Evolutionary conservation across 768 basidiomycete genomes (phyloP).

Genomic region (Rhodotorula diobovata): DNA sequence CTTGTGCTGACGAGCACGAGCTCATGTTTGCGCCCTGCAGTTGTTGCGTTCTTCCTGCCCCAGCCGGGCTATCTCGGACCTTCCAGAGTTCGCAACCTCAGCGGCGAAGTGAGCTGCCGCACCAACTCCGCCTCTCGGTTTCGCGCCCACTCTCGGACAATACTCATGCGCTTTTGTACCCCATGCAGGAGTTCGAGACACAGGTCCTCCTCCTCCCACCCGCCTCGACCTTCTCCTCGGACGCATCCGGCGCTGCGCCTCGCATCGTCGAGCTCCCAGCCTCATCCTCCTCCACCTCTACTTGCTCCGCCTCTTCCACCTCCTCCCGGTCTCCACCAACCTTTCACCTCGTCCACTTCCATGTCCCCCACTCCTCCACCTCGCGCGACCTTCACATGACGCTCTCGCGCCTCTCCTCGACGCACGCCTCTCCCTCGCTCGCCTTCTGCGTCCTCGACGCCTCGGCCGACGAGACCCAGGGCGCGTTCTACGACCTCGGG

Average conservation of each 20-base stretch:
- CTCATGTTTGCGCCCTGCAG: background rate
- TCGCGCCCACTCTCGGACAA: no score
- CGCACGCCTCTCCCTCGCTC: constrained; percentile 9
- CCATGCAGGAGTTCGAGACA: constrained; percentile 30
- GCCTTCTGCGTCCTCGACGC: constrained; percentile 20
- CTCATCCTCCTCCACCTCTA: background rate
- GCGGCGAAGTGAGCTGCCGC: constrained; percentile 7
- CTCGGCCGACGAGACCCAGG: constrained; percentile 1
- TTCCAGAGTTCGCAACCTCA: background rate
- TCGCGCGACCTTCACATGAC: constrained; percentile 22
- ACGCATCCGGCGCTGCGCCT: background rate
- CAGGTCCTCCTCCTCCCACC: constrained; percentile 25
- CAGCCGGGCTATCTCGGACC: constrained; percentile 34
- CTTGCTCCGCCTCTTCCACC: background rate
- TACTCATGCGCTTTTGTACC: background rate
- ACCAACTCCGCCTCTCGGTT: background rate
- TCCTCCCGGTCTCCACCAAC: background rate
- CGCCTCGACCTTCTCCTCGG: constrained; percentile 1
- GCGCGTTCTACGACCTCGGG: constrained; percentile 35
- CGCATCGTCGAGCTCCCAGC: constrained; percentile 27
- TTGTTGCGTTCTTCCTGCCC: constrained; percentile 24
- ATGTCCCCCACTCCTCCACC: constrained; percentile 16
- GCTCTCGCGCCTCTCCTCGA: constrained; percentile 8
- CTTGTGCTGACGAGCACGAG: no score
- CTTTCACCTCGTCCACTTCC: constrained; percentile 29